Evolutionary conservation across 2,329 filamentous ascomycete genomes (phyloP), one percentile per base, ranked within the genome.

Genomic region (Mycosphaerella arachidis): DNA sequence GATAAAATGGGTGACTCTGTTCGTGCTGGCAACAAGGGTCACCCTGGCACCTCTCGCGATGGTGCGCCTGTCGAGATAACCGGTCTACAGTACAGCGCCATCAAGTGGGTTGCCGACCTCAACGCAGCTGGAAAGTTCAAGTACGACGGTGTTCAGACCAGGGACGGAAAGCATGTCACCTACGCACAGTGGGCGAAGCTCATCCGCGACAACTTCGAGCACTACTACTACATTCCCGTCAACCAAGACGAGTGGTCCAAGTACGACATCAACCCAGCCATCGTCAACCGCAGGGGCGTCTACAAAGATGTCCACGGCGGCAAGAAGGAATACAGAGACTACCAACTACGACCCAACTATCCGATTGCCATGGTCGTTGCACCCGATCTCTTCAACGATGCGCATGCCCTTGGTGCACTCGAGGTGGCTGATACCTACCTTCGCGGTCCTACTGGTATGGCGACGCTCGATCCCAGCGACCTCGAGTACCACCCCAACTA

Each of bases 1-100:
- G 94, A 99, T 81, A 99, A 99, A 83, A 99, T 99, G 94, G 94
- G 94, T n/a, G 94, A 99, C 75, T 96, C 92, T 63, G 86, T 90
- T 65, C 90, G 87, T 63, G 94, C 95, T 16, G 88, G 89, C 60
- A 96, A 87, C 71, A 97, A 97, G 78, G 95, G 94, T 53, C 81
- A 96, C 20, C 95, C 94, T 0, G 94, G 92, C 8, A 99, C 94
- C n/a, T 94, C 94, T 51, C 89, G 95, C 69, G 95, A 99, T 73
- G 94, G 94, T 31, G 92, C 94, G 46, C 92, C 94, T 20, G 84
- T 99, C 58, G 94, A 99, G 74, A 97, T 99, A 72, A 96, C 88
- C 0, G 95, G 94, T 52, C 83, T 99, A 58, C 81, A 94, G 18
- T 99, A 96, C 80, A 97, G 92, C 78, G 87, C 90, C 6, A 80